Evolutionary conservation across 768 basidiomycete genomes (phyloP), one percentile per base, ranked within the genome.

Genomic region (Collybia mongolica): DNA sequence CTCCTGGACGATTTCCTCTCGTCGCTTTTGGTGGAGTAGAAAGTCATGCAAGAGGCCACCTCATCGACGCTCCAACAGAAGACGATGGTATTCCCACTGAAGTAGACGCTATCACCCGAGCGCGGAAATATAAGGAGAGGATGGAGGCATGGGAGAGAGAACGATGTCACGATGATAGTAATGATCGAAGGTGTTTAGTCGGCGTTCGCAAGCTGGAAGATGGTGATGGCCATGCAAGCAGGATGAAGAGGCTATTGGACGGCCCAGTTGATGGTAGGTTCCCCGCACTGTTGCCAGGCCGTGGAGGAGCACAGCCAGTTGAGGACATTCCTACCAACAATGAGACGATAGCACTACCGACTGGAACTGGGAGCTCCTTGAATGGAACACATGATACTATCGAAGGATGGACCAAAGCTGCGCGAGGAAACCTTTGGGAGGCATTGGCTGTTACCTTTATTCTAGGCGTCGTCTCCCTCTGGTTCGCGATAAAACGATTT

Each of bases 1-100:
- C 88, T 54, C 86, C 90, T 0, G 74, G 79, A 9, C 79, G 79
- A 6, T 98, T 81, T 62, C 96, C 95, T 0, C 75, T 98, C 8
- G 87, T 96, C 52, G 83, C 80, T 4, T 90, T 92, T 58, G 77
- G 82, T 2, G 66, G 68, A 3, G 52, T 55, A 9, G 64, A 71
- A 38, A 40, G 41, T 22, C 44, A 58, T 39, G 39, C 48, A 6
- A 60, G 49, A 29, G 47, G 51, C 12, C 46, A 49, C 14, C 56
- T 65, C 20, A 61, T 66, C 19, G 70, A 71, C 26, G 64, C 61
- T 17, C 42, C 48, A 17, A 55, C 52, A 22, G 47, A 57, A 14
- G 61, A 60, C 38, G 37, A 53, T 49, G 47, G 49, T 51, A 50
- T 39, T 38, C n/a, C 5, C 47, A 57, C 8, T 56, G 55, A 12